Conservation (phyloP, 805 yeast genomes). For the Priceomyces haplophilus region DNA sequence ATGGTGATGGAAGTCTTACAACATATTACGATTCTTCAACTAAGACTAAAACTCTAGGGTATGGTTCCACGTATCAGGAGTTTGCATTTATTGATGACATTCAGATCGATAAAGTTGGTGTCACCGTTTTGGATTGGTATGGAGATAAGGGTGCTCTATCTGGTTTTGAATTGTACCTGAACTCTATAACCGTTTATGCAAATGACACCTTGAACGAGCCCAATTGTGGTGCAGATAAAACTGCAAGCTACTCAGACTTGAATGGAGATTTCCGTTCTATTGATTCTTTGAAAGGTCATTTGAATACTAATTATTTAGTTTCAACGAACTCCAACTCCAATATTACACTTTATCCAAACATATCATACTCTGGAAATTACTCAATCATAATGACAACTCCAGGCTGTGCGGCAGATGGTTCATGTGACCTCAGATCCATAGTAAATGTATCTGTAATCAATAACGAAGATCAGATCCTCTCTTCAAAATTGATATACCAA, state of each 20-base stretch:
- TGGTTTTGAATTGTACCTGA: conserved; percentile 71
- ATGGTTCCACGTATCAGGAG: conserved; percentile 63
- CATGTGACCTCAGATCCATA: conserved; percentile 70
- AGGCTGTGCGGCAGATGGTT: conserved; percentile 68
- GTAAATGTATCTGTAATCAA: conserved; percentile 71
- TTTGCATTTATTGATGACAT: conserved; percentile 75
- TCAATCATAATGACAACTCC: conserved; percentile 77
- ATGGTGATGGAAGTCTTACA: conserved; percentile 33
- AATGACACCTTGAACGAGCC: conserved; percentile 69
- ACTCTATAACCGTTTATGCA: conserved; percentile 63
- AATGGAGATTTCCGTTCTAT: conserved; percentile 33
- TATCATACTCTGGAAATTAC: conserved; percentile 72
- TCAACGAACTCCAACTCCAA: conserved; percentile 26
- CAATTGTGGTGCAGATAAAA: conserved; percentile 43
- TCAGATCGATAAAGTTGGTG: conserved; percentile 55
- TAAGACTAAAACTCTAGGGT: conserved; percentile 37
- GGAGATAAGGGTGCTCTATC: conserved; percentile 67
- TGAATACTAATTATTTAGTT: conserved; percentile 35
- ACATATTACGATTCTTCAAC: conserved; percentile 33
- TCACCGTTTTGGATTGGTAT: conserved; percentile 64
- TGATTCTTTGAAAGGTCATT: conserved; percentile 22
- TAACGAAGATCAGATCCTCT: conserved; percentile 42
- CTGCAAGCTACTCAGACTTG: conserved; percentile 23
- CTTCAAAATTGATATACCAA: conserved; percentile 59
- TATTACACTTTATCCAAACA: conserved; percentile 61